Conservation (phyloP, 495 filamentous ascomycete species). For the Trichoderma erinaceum region DNA sequence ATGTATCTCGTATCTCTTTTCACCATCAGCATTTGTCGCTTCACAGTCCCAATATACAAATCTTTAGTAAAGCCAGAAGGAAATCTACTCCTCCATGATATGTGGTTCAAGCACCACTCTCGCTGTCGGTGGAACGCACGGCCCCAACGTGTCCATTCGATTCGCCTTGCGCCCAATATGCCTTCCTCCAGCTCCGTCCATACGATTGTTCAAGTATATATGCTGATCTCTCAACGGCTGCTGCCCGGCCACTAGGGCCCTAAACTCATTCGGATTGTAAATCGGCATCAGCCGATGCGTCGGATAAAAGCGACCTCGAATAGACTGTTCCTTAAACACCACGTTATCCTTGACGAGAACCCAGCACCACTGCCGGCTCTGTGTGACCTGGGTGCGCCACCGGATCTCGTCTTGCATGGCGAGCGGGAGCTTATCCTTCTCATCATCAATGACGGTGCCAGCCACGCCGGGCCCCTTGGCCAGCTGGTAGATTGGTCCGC, state of each 20-base stretch:
- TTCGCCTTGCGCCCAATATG: conserved; percentile 15
- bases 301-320: conserved; percentile 16
- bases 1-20: no score
- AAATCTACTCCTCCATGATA: conserved; percentile 9
- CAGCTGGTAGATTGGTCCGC: conserved; percentile 15
- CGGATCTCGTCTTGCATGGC: conserved; percentile 14
- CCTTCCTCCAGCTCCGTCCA: conserved; percentile 13
- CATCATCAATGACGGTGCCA: not conserved
- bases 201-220: conserved; percentile 16
- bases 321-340: conserved; percentile 12
- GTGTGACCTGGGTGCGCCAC: conserved; percentile 10
- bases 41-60: not conserved
- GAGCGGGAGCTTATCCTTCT: conserved; percentile 11
- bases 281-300: conserved; percentile 18
- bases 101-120: conserved; percentile 10
- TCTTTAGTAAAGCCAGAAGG: no score
- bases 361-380: conserved; percentile 8
- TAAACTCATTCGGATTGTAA: conserved; percentile 2
- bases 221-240: conserved; percentile 10
- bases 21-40: no score
- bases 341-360: conserved; percentile 12
- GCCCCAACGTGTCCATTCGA: conserved; percentile 15
- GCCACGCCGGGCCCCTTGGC: not conserved
- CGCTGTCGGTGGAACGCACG: conserved; percentile 8
- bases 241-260: not conserved